Percentiles rank a stretch among this genome's conserved stretches.
Evolutionary conservation across 139 green algal species (phyloP).

Genomic region (Tetradesmus obliquus): DNA sequence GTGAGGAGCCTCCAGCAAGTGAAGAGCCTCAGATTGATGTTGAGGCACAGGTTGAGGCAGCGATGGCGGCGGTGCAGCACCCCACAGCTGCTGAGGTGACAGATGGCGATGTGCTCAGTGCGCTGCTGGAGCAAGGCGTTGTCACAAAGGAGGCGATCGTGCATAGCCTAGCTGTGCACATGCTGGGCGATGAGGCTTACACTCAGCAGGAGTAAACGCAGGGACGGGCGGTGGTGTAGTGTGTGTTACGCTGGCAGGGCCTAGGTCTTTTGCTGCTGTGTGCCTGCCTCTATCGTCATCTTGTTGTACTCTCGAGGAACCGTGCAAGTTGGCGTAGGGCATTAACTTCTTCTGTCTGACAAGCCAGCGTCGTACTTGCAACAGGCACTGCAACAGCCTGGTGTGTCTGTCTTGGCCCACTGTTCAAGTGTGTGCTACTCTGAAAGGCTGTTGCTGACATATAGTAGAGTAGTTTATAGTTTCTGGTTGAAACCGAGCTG

Average conservation of each 20-base stretch:
- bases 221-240: neutral
- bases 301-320: too few relatives aligned
- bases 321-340: too few relatives aligned
- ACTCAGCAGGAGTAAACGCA: neutral
- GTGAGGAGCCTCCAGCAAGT: slow-evolving; percentile 19
- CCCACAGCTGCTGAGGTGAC: slow-evolving; percentile 55
- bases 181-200: slow-evolving; percentile 33
- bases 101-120: slow-evolving; percentile 66
- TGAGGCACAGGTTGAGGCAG: slow-evolving; percentile 61
- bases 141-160: slow-evolving; percentile 64
- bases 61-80: slow-evolving; percentile 58
- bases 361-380: neutral
- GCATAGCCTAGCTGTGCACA: slow-evolving; percentile 60
- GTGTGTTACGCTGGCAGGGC: neutral
- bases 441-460: neutral
- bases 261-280: neutral
- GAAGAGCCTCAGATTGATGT: slow-evolving; percentile 59
- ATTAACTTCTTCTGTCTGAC: neutral
- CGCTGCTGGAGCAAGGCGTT: slow-evolving; percentile 64
- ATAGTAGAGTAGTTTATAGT: neutral
- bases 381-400: neutral
- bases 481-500: neutral
- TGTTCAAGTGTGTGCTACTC: neutral
- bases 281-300: too few relatives aligned
- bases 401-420: neutral